Evolutionary conservation across 805 yeast species (phyloP), one percentile per base, ranked within the genome.

Genomic region (Metschnikowia lunata): DNA sequence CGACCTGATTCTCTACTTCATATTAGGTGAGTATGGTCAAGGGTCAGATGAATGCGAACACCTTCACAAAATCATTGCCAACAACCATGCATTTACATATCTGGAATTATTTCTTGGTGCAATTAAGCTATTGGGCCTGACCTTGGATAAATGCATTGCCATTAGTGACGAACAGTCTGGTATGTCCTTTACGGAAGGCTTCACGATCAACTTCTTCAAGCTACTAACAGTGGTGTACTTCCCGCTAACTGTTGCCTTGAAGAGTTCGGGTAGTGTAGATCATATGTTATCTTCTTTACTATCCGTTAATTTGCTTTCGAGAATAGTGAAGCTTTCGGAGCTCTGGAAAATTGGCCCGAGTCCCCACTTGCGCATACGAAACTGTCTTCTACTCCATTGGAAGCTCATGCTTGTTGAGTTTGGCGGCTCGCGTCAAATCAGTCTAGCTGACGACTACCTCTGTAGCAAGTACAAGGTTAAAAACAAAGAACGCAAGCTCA

Each of bases 321-420:
- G 59, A 12, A 49, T 86, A 7, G 63, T 79, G 1, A 61, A 66
- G 33, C 72, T 76, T 39, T 70, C 85, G 8, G 90, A 83, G 49
- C 66, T 73, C 36, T 83, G 91, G 87, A 75, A 86, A 51, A 80
- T 86, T 83, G 50, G 62, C 42, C 66, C 68, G 10, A 56, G 59
- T 38, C 58, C 52, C 18, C 39, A 42, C 7, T 59, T 75, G 66
- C 71, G 82, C 49, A 65, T 82, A 10, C 66, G 93, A 54, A 77
- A 81, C 52, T 66, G 85, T 1, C 64, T 84, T 0, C 54, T 72
- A 12, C 50, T 85, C 1, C 49, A 79, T 1, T 76, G 80, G 63
- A 82, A 82, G 49, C 57, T 79, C 12, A 54, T 83, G 1, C 53
- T 78, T 9, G 63, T 83, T 10, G 80, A 78, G 46, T 77, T 88